Percentiles rank a stretch among this genome's conserved stretches.
Conservation (phyloP, 768 basidiomycete genomes). For the Macrolepiota albuminosa region DNA sequence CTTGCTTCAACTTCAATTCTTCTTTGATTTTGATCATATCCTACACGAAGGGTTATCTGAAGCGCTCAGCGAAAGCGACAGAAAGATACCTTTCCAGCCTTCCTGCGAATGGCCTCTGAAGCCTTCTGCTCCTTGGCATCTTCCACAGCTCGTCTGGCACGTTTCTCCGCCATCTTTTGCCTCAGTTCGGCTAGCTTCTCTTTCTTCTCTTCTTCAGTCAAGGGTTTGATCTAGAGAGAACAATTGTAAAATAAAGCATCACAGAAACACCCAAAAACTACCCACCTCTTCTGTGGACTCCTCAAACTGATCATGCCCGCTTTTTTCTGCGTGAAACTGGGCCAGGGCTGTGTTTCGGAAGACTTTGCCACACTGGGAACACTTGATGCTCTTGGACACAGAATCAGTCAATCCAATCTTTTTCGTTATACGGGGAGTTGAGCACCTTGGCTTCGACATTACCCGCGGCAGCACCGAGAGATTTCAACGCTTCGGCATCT, state of each 20-base stretch:
- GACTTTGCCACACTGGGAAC: slow-evolving; percentile 77
- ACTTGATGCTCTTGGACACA: slow-evolving; percentile 70
- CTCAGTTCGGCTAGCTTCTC: slow-evolving; percentile 75
- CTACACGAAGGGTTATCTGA: slow-evolving; percentile 29
- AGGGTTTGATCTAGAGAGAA: slow-evolving; percentile 71
- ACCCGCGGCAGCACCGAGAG: slow-evolving; percentile 37
- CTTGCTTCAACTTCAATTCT: slow-evolving; percentile 72
- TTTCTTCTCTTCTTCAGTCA: slow-evolving; percentile 93
- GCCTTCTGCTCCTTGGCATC: slow-evolving; percentile 70
- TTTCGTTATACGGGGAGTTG: background rate
- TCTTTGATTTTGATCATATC: slow-evolving; percentile 73
- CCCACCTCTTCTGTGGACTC: slow-evolving; percentile 89
- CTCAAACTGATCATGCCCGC: slow-evolving; percentile 93
- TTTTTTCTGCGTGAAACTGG: slow-evolving; percentile 92
- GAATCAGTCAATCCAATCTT: background rate
- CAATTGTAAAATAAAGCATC: background rate
- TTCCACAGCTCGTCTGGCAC: slow-evolving; percentile 62
- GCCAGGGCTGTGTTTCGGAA: slow-evolving; percentile 86
- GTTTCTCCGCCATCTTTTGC: slow-evolving; percentile 77
- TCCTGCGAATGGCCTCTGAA: slow-evolving; percentile 79
- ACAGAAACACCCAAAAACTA: background rate
- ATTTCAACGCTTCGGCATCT: slow-evolving; percentile 58
- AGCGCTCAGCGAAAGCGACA: background rate
- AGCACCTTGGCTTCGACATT: slow-evolving; percentile 66
- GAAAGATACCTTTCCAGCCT: slow-evolving; percentile 67